Conservation (phyloP, 2,329 filamentous ascomycete genomes). For the Hyphodiscus sp. region DNA sequence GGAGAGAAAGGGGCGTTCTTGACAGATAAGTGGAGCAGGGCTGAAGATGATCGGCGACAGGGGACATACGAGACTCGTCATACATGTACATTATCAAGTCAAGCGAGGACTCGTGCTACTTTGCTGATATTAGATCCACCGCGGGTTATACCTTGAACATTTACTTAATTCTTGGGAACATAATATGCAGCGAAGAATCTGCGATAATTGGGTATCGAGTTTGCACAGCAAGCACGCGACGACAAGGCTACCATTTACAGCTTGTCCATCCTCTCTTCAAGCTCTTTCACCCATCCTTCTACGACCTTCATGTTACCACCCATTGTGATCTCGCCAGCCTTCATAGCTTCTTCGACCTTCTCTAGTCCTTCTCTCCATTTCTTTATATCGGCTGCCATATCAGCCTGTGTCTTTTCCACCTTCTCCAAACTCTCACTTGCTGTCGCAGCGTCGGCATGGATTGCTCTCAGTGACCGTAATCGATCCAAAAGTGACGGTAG, state of each 20-base stretch:
- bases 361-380: slow-evolving; percentile 78
- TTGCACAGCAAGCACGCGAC: slow-evolving; percentile 1
- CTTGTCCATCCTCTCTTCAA: slow-evolving; percentile 70
- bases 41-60: neutral
- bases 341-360: slow-evolving; percentile 70
- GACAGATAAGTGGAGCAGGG: neutral
- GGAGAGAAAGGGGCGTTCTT: neutral
- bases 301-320: slow-evolving; percentile 77
- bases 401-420: slow-evolving; percentile 71
- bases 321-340: slow-evolving; percentile 62
- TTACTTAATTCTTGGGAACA: neutral
- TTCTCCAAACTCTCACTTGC: slow-evolving; percentile 71
- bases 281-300: slow-evolving; percentile 78
- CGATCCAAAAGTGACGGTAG: slow-evolving; percentile 81
- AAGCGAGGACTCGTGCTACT: neutral
- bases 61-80: neutral
- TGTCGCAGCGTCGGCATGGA: slow-evolving; percentile 81
- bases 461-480: slow-evolving; percentile 71
- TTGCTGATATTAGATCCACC: no score
- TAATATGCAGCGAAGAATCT: neutral
- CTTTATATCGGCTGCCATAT: slow-evolving; percentile 77
- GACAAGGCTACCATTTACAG: slow-evolving; percentile 18
- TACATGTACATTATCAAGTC: no score
- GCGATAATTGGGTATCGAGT: slow-evolving; percentile 24
- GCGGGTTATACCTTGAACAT: neutral